phyloP scores from a whole-genome alignment of 352 stramenopile species.

The Pythium periplocum region DNA sequence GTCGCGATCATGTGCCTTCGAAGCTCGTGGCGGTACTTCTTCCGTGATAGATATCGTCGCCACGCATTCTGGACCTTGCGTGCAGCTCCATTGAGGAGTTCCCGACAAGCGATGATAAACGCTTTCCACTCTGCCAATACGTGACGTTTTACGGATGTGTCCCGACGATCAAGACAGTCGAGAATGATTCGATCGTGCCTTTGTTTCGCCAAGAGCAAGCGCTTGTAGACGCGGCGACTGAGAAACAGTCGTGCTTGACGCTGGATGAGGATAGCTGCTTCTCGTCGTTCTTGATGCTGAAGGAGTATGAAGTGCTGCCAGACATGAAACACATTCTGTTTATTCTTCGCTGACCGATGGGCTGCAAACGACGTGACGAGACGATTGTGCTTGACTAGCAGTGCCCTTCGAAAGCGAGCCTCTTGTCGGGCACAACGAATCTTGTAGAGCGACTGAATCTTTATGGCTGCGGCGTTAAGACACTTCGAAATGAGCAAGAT shows the following conservation, averaged over 20 bases:
- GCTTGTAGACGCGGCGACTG: slow-evolving; percentile 27
- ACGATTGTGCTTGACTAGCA: slow-evolving; percentile 23
- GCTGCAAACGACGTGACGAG: slow-evolving; percentile 31
- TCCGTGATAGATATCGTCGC: slow-evolving; percentile 20
- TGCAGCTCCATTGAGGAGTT: slow-evolving; percentile 10
- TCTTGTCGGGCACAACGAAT: slow-evolving; percentile 31
- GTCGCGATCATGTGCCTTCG: slow-evolving; percentile 36
- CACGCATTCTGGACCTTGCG: slow-evolving; percentile 40
- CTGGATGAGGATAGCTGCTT: slow-evolving; percentile 35
- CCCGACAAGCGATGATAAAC: slow-evolving; percentile 1
- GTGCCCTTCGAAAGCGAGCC: slow-evolving; percentile 5
- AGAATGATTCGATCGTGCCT: slow-evolving; percentile 37
- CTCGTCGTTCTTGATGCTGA: slow-evolving; percentile 23
- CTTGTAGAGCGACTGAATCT: slow-evolving; percentile 49
- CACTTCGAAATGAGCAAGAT: slow-evolving; percentile 27
- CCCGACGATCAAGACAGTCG: slow-evolving; percentile 26
- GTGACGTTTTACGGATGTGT: slow-evolving; percentile 9
- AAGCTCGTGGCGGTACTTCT: slow-evolving; percentile 25
- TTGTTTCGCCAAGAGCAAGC: slow-evolving; percentile 28
- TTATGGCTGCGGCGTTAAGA: slow-evolving; percentile 32
- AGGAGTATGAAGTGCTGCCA: slow-evolving; percentile 37
- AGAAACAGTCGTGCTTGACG: slow-evolving; percentile 29
- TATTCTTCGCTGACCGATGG: slow-evolving; percentile 20
- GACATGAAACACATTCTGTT: slow-evolving; percentile 21
- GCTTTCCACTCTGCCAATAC: slow-evolving; percentile 20